Conservation (phyloP, 2,329 filamentous ascomycete species). For the Sporothrix brunneoviolacea region DNA sequence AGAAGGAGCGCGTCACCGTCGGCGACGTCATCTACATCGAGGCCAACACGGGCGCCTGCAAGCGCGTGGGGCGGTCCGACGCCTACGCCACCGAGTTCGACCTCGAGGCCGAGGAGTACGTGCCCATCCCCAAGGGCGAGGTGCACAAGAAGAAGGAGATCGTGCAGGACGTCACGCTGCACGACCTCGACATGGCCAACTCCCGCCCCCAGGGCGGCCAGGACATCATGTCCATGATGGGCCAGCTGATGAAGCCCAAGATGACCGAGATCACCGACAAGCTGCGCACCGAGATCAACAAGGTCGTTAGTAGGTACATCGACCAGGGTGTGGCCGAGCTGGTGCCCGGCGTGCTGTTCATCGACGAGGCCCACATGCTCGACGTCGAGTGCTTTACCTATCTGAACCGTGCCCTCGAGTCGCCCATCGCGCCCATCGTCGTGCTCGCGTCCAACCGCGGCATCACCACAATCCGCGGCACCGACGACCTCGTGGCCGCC, state of each 20-base stretch:
- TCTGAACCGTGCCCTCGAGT: conserved; percentile 95
- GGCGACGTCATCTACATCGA: conserved; percentile 99
- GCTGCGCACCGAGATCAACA: conserved; percentile 92
- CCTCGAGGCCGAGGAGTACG: conserved; percentile 96
- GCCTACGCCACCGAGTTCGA: conserved; percentile 98
- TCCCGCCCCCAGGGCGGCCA: conserved; percentile 92
- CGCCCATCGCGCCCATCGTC: conserved; percentile 89
- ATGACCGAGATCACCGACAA: conserved; percentile 99
- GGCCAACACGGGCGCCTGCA: conserved; percentile 96
- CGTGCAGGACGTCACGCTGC: conserved; percentile 94
- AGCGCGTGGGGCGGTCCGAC: conserved; percentile 90
- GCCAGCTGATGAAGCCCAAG: conserved; percentile 98
- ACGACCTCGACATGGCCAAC: conserved; percentile 94
- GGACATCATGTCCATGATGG: conserved; percentile 99
- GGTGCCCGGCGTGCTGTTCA: conserved; percentile 96
- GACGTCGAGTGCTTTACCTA: conserved; percentile 99
- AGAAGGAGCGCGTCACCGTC: conserved; percentile 92
- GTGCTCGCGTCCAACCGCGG: conserved; percentile 96
- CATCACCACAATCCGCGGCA: conserved; percentile 86
- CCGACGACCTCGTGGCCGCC: conserved; percentile 71
- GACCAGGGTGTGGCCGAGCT: conserved; percentile 96
- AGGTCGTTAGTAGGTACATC: conserved; percentile 98
- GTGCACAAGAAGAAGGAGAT: conserved; percentile 99
- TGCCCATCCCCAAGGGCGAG: conserved; percentile 96
- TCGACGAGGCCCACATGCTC: conserved; percentile 99